Evolutionary conservation across 805 yeast genomes (phyloP), one percentile per base, ranked within the genome.

Genomic region (Kodamaea kaohsiungensis): DNA sequence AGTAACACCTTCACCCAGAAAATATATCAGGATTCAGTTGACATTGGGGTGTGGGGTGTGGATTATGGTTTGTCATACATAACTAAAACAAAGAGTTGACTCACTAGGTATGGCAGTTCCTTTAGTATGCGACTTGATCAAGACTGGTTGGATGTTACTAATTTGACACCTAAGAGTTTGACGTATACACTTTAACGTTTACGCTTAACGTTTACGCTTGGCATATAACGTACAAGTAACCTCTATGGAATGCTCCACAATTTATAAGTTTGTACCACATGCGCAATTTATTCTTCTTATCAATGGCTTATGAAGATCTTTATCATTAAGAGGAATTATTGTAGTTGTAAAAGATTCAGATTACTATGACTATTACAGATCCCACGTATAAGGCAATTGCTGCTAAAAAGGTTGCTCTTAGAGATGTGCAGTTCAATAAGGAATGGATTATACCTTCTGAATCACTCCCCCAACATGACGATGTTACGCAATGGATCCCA

Each of bases 361-460:
- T 1, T 15, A 12, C 19, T 3, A 49, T 49, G 52, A 45, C 53
- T 2, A 19, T 35, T 18, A 9, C 9, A n/a, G 25, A 43, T n/a
- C 43, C 53, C 16, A 35, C 46, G 3, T 79, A 76, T 62, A 63
- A 67, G 54, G 73, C 67, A 25, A 77, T 76, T 47, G 80, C 81
- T 3, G 70, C 68, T 18, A 65, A 67, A 52, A 81, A 80, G 61
- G 63, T 67, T 40, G 68, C 69, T 22, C 68, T 64, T 37, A 72
- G 84, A 63, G 72, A 80, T 49, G 62, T 71, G 6, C 68, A 72
- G 47, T 73, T 83, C 65, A 71, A 77, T 15, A 55, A 61, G 8
- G 77, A 79, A 56, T 82, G 86, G 86, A 60, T 70, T 17, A 61
- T 74, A 25, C 71, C 76, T 8, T 64, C 61, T 8, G 56, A 64